Evolutionary conservation across 2,329 filamentous ascomycete genomes (phyloP), one percentile per base, ranked within the genome.

Genomic region (Calonectria henricotiae): DNA sequence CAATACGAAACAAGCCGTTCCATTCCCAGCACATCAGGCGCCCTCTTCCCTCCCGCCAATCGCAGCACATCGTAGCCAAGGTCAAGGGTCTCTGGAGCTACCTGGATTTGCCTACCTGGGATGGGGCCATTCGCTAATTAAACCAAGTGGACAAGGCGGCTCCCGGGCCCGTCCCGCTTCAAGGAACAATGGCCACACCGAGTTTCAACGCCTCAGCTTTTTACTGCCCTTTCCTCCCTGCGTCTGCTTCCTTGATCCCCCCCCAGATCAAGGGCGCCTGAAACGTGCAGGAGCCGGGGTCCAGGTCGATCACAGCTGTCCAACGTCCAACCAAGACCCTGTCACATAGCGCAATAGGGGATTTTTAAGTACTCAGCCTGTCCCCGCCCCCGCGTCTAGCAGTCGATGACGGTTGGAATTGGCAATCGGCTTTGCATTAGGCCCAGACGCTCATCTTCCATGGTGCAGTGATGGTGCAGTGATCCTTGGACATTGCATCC

Each of bases 141-240:
- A 76, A 76, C 74, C 69, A 74, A 75, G 75, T 77, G 75, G 75
- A 60, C 20, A 49, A 65, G 30, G 55, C 39, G 25, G 55, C 55
- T 44, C 55, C 51, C 60, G 43, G 35, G 62, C 68, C 41, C n/a
- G 27, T 30, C 20, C 32, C 32, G 37, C 55, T 46, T 63, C 68
- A 54, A 68, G 25, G 49, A 54, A 44, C 35, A 47, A 32, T 37
- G 37, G 25, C 32, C 35, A 27, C 17, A 20, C 32, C 27, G 4
- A 8, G 46, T 67, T n/a, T n/a, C 47, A 32, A 63, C 27, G 27
- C 63, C 63, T 63, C 62, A 68, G 58, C 55, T 68, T 62, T n/a
- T 5, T 11, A 60, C 30, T 15, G 23, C 54, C 37, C 46, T 63
- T 7, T 49, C 32, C 60, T 12, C 58, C 54, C 25, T 62, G 23